Evolutionary conservation across 2,329 filamentous ascomycete species (phyloP), one percentile per base, ranked within the genome.

Genomic region (Alternaria angustiovoidea): DNA sequence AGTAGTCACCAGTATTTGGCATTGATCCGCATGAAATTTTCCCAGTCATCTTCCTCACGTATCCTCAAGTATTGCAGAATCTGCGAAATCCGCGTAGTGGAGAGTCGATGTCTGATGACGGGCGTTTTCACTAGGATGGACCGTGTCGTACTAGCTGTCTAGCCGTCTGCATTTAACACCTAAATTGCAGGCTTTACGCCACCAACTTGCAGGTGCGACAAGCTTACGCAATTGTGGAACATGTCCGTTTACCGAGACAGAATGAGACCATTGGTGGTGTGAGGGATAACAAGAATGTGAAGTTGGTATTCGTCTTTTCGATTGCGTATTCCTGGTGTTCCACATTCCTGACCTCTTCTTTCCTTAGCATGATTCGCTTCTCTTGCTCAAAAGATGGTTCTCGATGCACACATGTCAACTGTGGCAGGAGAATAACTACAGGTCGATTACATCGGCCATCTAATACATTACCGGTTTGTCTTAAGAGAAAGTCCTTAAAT

Each of bases 161-260:
- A 14, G 49, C 12, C 30, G 14, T 24, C 39, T 12, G 30, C 34
- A 30, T 49, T 14, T 14, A 51, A 43, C 14, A 22, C 26, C 12
- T 26, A n/a, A 11, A 30, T 18, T 2, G 5, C 5, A 38, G 42
- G 32, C 42, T 46, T 44, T n/a, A 41, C 54, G 42, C 51, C 54
- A 53, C 36, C 20, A 22, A 32, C 5, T 20, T 5, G 24, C 42
- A 24, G 4, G 51, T 54, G 43, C 32, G 24, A 58, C 51, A 12
- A 43, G 11, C 46, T 32, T 59, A 54, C 30, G n/a, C 36, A 18
- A 22, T 16, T 24, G 43, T 57, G 18, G 9, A 20, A 63, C 52
- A 38, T 46, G 12, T 18, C 12, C 5, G 26, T 22, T 56, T 28
- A 11, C 36, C 24, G 48, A 47, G 32, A 42, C 44, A 42, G 16